Evolutionary conservation across 257 asterid genomes (phyloP).

Genomic region (Salvia hispanica): DNA sequence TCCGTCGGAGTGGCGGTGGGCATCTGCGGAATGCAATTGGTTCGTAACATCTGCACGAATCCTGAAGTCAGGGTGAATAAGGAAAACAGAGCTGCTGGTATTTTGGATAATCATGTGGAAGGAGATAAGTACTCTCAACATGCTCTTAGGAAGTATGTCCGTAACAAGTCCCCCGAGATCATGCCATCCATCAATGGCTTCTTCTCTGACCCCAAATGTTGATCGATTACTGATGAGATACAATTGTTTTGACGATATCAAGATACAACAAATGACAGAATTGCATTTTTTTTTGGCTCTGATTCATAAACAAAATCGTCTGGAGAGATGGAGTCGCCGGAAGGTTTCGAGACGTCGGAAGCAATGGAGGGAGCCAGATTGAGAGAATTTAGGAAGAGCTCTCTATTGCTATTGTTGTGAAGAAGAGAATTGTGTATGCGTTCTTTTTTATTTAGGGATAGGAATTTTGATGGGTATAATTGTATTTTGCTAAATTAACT

Average conservation of each 20-base stretch:
- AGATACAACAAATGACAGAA: slow-evolving; percentile 2
- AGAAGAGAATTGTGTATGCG: too few relatives aligned
- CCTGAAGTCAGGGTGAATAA: slow-evolving; percentile 95
- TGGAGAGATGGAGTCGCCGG: too few relatives aligned
- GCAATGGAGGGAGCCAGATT: too few relatives aligned
- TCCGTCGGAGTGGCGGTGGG: slow-evolving; percentile 86
- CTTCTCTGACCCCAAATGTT: slow-evolving; percentile 63
- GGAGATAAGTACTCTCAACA: slow-evolving; percentile 75
- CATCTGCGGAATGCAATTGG: slow-evolving; percentile 84
- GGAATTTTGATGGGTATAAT: too few relatives aligned
- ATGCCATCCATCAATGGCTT: slow-evolving; percentile 72
- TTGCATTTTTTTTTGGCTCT: slow-evolving; percentile 31
- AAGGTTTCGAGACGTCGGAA: too few relatives aligned
- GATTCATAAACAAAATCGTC: too few relatives aligned
- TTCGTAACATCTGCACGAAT: slow-evolving; percentile 69
- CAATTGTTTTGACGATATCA: slow-evolving; percentile 14
- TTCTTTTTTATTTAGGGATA: too few relatives aligned
- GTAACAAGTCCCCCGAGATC: slow-evolving; percentile 64
- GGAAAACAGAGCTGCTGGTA: slow-evolving; percentile 82
- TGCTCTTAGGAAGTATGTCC: slow-evolving; percentile 69
- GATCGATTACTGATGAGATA: slow-evolving; percentile 1
- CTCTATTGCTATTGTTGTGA: too few relatives aligned
- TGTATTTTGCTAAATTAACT: too few relatives aligned
- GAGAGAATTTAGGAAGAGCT: too few relatives aligned
- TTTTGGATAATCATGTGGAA: slow-evolving; percentile 70